Evolutionary conservation across 192 early-diverging fungal species (phyloP).

Genomic region (Blastocladiella britannica): DNA sequence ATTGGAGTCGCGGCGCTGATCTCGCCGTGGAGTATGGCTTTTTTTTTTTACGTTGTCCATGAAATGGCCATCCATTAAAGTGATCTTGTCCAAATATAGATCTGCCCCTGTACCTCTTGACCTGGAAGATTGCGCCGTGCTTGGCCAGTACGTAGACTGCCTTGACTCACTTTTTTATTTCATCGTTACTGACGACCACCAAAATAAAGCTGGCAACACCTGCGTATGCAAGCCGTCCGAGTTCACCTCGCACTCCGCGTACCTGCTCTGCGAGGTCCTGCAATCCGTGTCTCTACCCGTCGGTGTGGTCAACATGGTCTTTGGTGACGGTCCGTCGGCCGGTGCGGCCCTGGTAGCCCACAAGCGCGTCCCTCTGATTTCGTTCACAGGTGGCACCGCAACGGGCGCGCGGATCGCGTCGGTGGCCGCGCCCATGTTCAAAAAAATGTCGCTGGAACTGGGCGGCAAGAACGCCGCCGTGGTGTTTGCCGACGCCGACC

Average conservation of each 20-base stretch:
- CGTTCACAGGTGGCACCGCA: slow-evolving; percentile 56
- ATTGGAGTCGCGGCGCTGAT: slow-evolving; percentile 55
- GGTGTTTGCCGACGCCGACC: slow-evolving; percentile 53
- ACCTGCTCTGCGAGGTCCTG: slow-evolving; percentile 40
- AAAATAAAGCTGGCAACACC: slow-evolving; percentile 36
- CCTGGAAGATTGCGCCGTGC: slow-evolving; percentile 63
- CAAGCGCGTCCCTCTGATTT: slow-evolving; percentile 38
- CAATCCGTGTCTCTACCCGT: slow-evolving; percentile 49
- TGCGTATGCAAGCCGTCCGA: slow-evolving; percentile 61
- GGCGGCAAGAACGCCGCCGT: slow-evolving; percentile 68
- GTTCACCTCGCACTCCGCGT: slow-evolving; percentile 34
- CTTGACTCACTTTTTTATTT: slow-evolving; percentile 2
- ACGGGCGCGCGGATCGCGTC: slow-evolving; percentile 41
- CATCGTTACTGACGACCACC: background rate
- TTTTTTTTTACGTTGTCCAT: too few species aligned
- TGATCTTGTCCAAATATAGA: background rate
- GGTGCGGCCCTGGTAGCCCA: slow-evolving; percentile 51
- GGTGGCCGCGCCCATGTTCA: slow-evolving; percentile 38
- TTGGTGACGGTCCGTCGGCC: slow-evolving; percentile 44
- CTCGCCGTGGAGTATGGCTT: slow-evolving; percentile 50
- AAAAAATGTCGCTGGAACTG: slow-evolving; percentile 61
- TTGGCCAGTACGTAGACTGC: slow-evolving; percentile 28
- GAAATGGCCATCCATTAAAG: too few species aligned
- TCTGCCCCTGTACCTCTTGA: slow-evolving; percentile 42
- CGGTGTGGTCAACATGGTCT: slow-evolving; percentile 70